Conservation (phyloP, 441 rosid species). For the Biscutella laevigata region DNA sequence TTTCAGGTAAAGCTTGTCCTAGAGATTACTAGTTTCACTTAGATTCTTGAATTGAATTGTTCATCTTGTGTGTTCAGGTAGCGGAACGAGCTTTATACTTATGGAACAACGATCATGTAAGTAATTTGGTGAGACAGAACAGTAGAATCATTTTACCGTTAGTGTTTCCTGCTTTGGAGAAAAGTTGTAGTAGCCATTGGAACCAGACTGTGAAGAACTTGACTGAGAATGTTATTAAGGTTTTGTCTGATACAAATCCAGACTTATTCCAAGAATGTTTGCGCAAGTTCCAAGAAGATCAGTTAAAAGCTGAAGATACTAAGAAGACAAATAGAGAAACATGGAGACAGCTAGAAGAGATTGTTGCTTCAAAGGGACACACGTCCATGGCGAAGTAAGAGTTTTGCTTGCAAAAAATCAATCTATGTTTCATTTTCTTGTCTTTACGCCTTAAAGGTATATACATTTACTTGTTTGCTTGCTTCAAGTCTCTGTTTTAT, state of each 20-base stretch:
- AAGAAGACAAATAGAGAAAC: conserved; percentile 46
- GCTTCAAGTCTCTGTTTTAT: conserved; percentile 11
- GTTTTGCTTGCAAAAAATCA: conserved; percentile 6
- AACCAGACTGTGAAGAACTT: conserved; percentile 72
- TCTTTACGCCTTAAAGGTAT: conserved; percentile 21
- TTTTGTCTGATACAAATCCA: conserved; percentile 61
- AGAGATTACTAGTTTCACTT: neutral
- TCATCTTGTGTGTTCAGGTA: conserved; percentile 40
- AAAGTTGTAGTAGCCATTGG: conserved; percentile 62
- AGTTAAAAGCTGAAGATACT: conserved; percentile 38
- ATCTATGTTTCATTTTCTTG: conserved; percentile 10
- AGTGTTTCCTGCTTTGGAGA: conserved; percentile 67
- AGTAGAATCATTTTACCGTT: conserved; percentile 59
- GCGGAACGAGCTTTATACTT: conserved; percentile 79
- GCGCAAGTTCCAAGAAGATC: conserved; percentile 47
- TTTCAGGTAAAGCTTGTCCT: conserved; percentile 55
- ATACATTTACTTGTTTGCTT: conserved; percentile 15
- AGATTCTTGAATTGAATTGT: conserved; percentile 6
- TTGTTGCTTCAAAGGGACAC: conserved; percentile 36
- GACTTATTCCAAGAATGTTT: conserved; percentile 63
- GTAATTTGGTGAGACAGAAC: conserved; percentile 57
- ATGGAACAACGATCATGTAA: conserved; percentile 77
- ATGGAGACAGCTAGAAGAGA: conserved; percentile 69
- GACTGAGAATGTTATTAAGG: conserved; percentile 69
- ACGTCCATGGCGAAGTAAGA: conserved; percentile 30